Base-by-base conservation (phyloP, 2,329 filamentous ascomycete species). In the Aspergillus viridinutans region DNA sequence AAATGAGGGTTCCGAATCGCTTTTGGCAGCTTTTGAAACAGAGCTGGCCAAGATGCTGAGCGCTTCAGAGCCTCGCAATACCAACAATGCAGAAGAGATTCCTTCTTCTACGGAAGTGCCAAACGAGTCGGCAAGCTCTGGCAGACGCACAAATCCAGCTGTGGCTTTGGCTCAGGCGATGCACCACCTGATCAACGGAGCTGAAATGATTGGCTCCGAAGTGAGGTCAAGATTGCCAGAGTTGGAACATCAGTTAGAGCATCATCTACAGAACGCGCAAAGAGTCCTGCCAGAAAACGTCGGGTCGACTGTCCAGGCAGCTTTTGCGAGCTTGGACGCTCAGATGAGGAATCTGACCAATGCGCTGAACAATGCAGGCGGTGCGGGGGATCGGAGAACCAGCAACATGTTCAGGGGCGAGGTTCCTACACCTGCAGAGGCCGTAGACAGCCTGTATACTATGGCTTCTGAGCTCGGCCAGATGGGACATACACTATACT, bases 381-480 rank as follows among this genome's bases (percentile, higher is more conserved):
- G 64, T 54, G 66, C 69, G 3, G 68, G 73, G 49, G 69, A 67
- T 23, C 70, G 72, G 49, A 65, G 72, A 23, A 70, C 73, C 52
- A 69, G 72, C 40, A 69, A 68, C 52, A 71, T 68, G n/a, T 67
- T 71, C 25, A 67, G 73, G 26, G 65, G 69, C 7, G 74, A 77
- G 32, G 58, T 71, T 20, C 70, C 70, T 47, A 65, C 72, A 12
- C 67, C 74, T 23, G 72, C 75, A 45, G 68, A 71, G 56, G 62
- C 76, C 14, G 67, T 75, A 7, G 67, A 71, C 35, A 68, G 71
- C 26, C 65, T 80, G 38, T 74, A 71, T 51, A 68, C 61, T 53
- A 71, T 80, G 61, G 71, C 76, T 3, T 63, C 66, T n/a, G 75
- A 77, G 49, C 61, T 79, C 48, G 73, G 74, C 49, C 65, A 76